Evolutionary conservation across 495 filamentous ascomycete species (phyloP).

Genomic region (Astrothelium macrocarpum): DNA sequence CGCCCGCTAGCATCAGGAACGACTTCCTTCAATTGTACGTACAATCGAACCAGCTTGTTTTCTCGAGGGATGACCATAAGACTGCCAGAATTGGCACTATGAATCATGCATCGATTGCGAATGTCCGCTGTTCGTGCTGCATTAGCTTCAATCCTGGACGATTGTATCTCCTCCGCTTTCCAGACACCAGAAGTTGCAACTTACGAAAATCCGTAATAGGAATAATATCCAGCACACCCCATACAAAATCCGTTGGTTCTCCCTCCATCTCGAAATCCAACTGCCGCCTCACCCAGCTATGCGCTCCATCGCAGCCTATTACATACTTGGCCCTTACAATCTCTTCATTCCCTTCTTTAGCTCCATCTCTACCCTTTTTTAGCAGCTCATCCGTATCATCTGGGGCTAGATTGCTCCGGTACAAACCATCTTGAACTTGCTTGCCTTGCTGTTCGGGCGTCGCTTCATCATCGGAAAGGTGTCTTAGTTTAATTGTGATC

Average conservation of each 20-base stretch:
- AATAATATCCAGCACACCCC: slow-evolving; percentile 54
- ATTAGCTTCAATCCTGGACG: not conserved
- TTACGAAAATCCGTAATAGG: slow-evolving; percentile 57
- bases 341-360: slow-evolving; percentile 30
- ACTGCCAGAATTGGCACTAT: slow-evolving; percentile 52
- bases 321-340: slow-evolving; percentile 52
- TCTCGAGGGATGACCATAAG: slow-evolving; percentile 64
- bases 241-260: slow-evolving; percentile 55
- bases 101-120: slow-evolving; percentile 55
- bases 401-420: slow-evolving; percentile 39
- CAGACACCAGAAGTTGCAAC: slow-evolving; percentile 9
- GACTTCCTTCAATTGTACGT: slow-evolving; percentile 51
- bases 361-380: slow-evolving; percentile 24
- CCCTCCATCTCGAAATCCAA: slow-evolving; percentile 52
- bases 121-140: slow-evolving; percentile 42
- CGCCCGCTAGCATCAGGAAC: slow-evolving; percentile 21
- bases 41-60: slow-evolving; percentile 56
- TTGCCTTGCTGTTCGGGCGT: slow-evolving; percentile 24
- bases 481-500: slow-evolving; percentile 26
- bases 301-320: slow-evolving; percentile 60
- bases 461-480: slow-evolving; percentile 29
- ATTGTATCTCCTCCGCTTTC: not conserved
- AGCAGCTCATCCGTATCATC: slow-evolving; percentile 51
- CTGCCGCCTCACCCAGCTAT: slow-evolving; percentile 48
- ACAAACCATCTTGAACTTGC: slow-evolving; percentile 36